These are phyloP conservation scores for Quercus aquifolioides DNA, from an alignment of 306 rosid species.

Conservation along the genomic window DNA sequence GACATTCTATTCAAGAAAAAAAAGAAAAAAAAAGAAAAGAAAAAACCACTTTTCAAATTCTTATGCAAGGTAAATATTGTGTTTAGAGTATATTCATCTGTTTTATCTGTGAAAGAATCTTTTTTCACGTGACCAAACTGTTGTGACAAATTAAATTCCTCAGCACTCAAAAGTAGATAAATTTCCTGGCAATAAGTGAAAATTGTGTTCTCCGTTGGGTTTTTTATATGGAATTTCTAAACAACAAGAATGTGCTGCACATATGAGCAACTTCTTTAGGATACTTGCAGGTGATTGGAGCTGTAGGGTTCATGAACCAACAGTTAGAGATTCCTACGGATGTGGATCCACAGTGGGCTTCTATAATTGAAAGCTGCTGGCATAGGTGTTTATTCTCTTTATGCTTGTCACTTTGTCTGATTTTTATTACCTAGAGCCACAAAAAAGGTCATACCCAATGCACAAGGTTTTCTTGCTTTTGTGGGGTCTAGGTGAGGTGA, in stretches of 20 bases:
- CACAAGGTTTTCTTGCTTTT: too few relatives aligned
- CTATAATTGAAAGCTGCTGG: slow-evolving; percentile 94
- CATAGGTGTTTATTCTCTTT: slow-evolving; percentile 49
- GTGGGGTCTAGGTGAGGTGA: too few relatives aligned
- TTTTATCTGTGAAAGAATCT: background rate
- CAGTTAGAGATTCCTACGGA: slow-evolving; percentile 87
- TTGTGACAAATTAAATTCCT: slow-evolving; percentile 4
- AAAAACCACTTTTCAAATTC: background rate
- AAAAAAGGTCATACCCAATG: too few relatives aligned
- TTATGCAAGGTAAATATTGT: background rate
- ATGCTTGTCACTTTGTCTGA: slow-evolving; percentile 1
- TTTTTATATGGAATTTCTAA: background rate
- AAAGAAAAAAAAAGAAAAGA: background rate
- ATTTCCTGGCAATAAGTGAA: background rate
- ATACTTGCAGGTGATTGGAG: slow-evolving; percentile 89
- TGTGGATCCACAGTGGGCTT: slow-evolving; percentile 80
- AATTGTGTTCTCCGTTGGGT: background rate
- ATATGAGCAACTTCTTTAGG: slow-evolving; percentile 50
- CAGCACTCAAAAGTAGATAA: background rate
- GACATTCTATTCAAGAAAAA: background rate
- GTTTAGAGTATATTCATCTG: background rate
- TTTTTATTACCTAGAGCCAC: background rate
- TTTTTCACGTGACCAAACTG: background rate
- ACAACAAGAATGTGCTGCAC: slow-evolving; percentile 6
- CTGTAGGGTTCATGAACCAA: slow-evolving; percentile 98